A percentile compares a stretch with the other conserved stretches of the same genome.
These are phyloP conservation scores for Pinus taeda DNA, from an alignment of 75 land plant genomes.

Conservation along the genomic window DNA sequence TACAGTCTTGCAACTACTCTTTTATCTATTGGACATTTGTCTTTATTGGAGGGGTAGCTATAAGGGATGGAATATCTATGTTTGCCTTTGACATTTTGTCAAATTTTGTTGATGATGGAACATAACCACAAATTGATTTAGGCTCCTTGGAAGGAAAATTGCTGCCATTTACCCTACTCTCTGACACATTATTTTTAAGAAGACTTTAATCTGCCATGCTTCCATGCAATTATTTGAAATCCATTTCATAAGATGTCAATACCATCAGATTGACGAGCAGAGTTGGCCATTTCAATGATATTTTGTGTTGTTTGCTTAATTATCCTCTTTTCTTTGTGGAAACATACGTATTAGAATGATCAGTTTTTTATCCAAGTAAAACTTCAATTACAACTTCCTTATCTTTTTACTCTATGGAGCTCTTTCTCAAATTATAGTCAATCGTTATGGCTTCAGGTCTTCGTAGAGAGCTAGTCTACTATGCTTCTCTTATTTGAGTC, in stretches of 20 bases:
- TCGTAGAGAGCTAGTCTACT: constrained; percentile 17
- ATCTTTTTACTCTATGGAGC: not conserved
- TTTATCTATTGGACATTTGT: not conserved
- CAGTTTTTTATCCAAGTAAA: constrained; percentile 3
- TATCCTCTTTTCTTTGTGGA: constrained; percentile 2
- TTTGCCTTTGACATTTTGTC: constrained; percentile 4
- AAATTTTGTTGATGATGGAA: not conserved
- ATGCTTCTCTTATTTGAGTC: not conserved
- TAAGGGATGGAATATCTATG: not conserved
- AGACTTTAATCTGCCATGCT: not conserved
- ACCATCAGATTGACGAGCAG: not conserved
- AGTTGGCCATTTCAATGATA: constrained; percentile 1
- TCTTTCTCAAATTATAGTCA: constrained; percentile 4
- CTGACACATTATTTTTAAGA: no score
- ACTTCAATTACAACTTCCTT: not conserved
- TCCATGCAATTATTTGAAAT: not conserved
- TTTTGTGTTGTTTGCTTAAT: not conserved
- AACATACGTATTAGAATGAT: not conserved
- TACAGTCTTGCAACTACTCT: not conserved
- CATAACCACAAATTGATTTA: not conserved
- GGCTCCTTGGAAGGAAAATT: not conserved
- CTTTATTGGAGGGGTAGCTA: constrained; percentile 2
- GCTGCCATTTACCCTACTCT: not conserved
- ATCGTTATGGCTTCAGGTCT: constrained; percentile 31
- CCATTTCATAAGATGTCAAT: not conserved